phyloP scores from a whole-genome alignment of 2,329 filamentous ascomycete genomes.

The Aureobasidium sp. region DNA sequence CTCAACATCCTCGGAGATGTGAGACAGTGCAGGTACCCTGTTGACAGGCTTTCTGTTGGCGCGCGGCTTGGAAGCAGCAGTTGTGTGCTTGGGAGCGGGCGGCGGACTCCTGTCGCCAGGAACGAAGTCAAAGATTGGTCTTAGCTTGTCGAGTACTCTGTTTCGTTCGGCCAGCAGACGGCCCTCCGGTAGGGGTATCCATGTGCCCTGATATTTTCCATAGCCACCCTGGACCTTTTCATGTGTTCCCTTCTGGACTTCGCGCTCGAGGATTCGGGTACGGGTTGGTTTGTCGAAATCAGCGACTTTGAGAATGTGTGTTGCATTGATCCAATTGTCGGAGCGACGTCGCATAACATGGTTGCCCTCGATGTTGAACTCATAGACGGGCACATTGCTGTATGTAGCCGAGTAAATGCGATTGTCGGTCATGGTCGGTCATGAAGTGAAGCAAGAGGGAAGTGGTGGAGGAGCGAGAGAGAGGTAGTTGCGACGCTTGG shows the following conservation, averaged over 20 bases:
- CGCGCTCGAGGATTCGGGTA: conserved; percentile 89
- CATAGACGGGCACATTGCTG: conserved; percentile 75
- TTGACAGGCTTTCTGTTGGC: conserved; percentile 14
- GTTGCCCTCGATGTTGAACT: conserved; percentile 78
- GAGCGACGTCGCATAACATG: conserved; percentile 93
- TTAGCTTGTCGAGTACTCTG: conserved; percentile 73
- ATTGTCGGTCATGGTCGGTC: conserved; percentile 18
- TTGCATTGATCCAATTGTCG: conserved; percentile 99
- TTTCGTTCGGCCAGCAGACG: conserved; percentile 79
- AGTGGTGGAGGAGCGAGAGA: not conserved
- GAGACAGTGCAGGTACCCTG: conserved; percentile 28
- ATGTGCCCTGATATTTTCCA: conserved; percentile 97
- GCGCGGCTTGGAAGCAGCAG: conserved; percentile 69
- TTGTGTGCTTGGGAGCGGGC: conserved; percentile 84
- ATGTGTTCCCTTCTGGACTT: conserved; percentile 92
- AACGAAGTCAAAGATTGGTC: conserved; percentile 81
- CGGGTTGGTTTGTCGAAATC: conserved; percentile 95
- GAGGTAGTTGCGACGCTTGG: not conserved
- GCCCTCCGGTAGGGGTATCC: conserved; percentile 83
- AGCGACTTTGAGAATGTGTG: conserved; percentile 93
- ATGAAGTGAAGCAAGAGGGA: not conserved
- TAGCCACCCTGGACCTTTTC: conserved; percentile 98
- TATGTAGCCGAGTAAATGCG: conserved; percentile 59
- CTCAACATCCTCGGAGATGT: conserved; percentile 57
- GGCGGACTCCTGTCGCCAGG: conserved; percentile 83